phyloP scores from a whole-genome alignment of 768 basidiomycete species.

The Lenzites betulinus region DNA sequence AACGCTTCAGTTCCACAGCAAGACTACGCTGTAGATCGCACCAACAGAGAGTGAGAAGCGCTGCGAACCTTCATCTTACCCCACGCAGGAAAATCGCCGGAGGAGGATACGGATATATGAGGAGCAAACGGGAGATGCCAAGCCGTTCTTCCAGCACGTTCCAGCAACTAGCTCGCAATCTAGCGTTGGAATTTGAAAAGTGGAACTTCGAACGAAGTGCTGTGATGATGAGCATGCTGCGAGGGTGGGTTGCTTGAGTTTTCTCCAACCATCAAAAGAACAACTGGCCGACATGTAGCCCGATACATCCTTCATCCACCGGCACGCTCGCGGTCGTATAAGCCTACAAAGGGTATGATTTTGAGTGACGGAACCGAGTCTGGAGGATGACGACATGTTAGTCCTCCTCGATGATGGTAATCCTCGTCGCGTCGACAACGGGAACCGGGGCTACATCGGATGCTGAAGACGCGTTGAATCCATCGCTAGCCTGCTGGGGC shows the following conservation, averaged over 20 bases:
- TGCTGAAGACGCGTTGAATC: neutral
- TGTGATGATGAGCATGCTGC: too few species aligned
- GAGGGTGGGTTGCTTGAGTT: too few species aligned
- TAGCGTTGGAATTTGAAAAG: too few species aligned
- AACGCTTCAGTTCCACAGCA: neutral
- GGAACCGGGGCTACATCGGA: conserved; percentile 19
- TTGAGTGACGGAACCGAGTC: neutral
- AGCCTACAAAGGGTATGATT: neutral
- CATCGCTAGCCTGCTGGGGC: conserved; percentile 3
- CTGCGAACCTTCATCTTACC: neutral
- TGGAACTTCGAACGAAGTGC: too few species aligned
- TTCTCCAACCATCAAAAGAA: too few species aligned
- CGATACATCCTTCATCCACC: conserved; percentile 3
- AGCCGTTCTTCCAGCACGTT: neutral
- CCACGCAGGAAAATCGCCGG: neutral
- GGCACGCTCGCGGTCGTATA: neutral
- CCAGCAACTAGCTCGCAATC: too few species aligned
- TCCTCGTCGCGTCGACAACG: conserved; percentile 39
- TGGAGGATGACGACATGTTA: conserved; percentile 6
- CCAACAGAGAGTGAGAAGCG: neutral
- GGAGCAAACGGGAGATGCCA: neutral
- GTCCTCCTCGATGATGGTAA: conserved; percentile 56
- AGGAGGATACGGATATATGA: neutral
- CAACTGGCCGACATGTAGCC: too few species aligned
- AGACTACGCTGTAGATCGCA: neutral